Evolutionary conservation across 139 green algal genomes (phyloP), one percentile per base, ranked within the genome.

Genomic region (Closterium sp.): DNA sequence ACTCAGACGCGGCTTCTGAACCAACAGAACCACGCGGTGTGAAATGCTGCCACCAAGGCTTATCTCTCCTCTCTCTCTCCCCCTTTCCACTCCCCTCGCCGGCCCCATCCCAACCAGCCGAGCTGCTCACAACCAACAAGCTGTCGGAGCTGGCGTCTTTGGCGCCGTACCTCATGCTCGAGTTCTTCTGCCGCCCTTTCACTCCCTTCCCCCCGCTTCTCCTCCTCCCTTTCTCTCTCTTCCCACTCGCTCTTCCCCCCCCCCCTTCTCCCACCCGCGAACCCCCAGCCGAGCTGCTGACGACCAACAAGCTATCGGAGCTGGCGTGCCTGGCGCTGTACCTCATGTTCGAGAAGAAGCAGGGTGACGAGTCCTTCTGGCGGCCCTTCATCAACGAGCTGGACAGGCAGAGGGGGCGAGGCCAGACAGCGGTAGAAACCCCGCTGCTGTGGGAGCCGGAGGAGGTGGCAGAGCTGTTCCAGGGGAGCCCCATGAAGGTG

Each of bases 341-440:
- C 94, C 94, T 99, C 32, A 97, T 97, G 95, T 97, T 98, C 90
- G 97, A 99, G 95, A 99, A 99, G 95, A 99, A 98, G 96, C 95
- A 88, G n/a, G 95, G 90, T 8, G 94, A 92, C 84, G 87, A 96
- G 55, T 95, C 92, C 7, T 97, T 96, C 90, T 98, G 97, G 96
- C 94, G 96, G 83, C 93, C 95, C 3, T 98, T 96, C 95, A 99
- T 99, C 92, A 96, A 96, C 91, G 97, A 98, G 94, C 93, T 99
- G 34, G 97, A 99, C 95, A 94, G 95, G 55, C 95, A 96, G 93
- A 91, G 95, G n/a, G 96, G 93, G 16, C 93, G 88, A n/a, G 88
- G 93, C 2, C 92, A 96, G 95, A 95, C 95, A 4, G 97, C 97
- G 87, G 92, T 94, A 0, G 96, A 97, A 92, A 96, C 93, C 3